A percentile compares a stretch with the other conserved stretches of the same genome.
Evolutionary conservation across 257 asterid species (phyloP).

Genomic region (Scutellaria baicalensis): DNA sequence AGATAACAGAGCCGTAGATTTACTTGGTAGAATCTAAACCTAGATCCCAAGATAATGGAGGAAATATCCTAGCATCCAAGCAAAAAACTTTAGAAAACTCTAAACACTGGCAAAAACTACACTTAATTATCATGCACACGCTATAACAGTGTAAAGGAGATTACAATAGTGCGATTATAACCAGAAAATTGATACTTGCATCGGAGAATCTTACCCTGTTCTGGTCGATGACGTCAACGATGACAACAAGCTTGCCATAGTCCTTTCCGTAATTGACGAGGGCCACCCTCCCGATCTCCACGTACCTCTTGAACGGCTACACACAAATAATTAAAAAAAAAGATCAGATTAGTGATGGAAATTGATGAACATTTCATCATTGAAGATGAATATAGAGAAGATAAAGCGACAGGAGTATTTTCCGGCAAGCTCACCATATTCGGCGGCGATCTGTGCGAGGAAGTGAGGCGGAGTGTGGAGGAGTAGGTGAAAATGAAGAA

Average conservation of each 20-base stretch:
- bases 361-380: not conserved
- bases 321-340: not conserved
- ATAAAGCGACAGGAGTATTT: not conserved
- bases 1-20: too few species aligned
- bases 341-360: not conserved
- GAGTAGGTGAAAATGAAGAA: not conserved
- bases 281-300: slow-evolving; percentile 92
- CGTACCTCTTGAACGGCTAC: slow-evolving; percentile 94
- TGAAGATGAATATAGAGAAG: not conserved
- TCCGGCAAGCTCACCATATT: slow-evolving; percentile 15
- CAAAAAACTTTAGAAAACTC: too few species aligned
- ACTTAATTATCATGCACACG: not conserved
- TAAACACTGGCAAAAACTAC: too few species aligned
- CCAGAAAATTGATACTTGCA: not conserved
- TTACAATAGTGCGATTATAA: not conserved
- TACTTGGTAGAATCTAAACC: too few species aligned
- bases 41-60: too few species aligned
- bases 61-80: too few species aligned
- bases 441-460: slow-evolving; percentile 12
- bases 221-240: slow-evolving; percentile 86
- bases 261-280: slow-evolving; percentile 86
- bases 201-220: slow-evolving; percentile 44
- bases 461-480: not conserved
- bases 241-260: slow-evolving; percentile 81
- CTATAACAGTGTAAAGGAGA: not conserved